These are phyloP conservation scores for Nitzschia sp. DNA, from an alignment of 108 stramenopile genomes.

Conservation along the genomic window DNA sequence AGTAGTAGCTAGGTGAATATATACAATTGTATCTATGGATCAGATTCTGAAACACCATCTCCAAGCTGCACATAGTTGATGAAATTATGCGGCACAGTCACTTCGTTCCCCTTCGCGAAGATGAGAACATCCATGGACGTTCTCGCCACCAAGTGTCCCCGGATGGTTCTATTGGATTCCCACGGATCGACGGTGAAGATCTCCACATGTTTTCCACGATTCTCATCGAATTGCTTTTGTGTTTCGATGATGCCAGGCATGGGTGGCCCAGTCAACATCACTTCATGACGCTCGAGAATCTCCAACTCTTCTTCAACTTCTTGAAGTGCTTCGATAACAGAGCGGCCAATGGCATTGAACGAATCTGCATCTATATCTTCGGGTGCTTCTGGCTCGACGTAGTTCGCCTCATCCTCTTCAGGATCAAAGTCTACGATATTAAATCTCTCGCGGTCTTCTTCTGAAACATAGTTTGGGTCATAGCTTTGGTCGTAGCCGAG, in stretches of 20 bases:
- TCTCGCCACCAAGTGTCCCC: slow-evolving; percentile 75
- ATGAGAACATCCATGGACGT: slow-evolving; percentile 83
- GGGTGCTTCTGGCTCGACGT: too few species aligned
- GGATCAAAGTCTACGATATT: too few species aligned
- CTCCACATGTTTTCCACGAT: slow-evolving; percentile 55
- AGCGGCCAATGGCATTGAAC: slow-evolving; percentile 56
- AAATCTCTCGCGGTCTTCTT: too few species aligned
- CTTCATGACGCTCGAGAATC: slow-evolving; percentile 69
- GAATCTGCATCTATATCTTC: slow-evolving; percentile 45
- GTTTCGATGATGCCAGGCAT: slow-evolving; percentile 61
- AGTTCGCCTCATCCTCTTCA: too few species aligned
- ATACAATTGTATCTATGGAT: too few species aligned
- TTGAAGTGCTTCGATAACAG: slow-evolving; percentile 61
- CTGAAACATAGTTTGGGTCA: too few species aligned
- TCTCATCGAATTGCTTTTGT: slow-evolving; percentile 73
- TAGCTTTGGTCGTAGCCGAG: too few species aligned
- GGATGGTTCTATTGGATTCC: slow-evolving; percentile 74
- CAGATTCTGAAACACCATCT: background rate
- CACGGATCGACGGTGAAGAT: slow-evolving; percentile 82
- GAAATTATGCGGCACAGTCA: slow-evolving; percentile 74
- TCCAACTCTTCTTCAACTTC: slow-evolving; percentile 61
- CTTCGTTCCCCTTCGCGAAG: slow-evolving; percentile 78
- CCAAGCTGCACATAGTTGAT: slow-evolving; percentile 46
- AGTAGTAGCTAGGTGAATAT: too few species aligned
- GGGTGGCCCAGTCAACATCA: slow-evolving; percentile 68